Conservation (phyloP, 1,284 basidiomycete species). For the Tylopilus sp. region DNA sequence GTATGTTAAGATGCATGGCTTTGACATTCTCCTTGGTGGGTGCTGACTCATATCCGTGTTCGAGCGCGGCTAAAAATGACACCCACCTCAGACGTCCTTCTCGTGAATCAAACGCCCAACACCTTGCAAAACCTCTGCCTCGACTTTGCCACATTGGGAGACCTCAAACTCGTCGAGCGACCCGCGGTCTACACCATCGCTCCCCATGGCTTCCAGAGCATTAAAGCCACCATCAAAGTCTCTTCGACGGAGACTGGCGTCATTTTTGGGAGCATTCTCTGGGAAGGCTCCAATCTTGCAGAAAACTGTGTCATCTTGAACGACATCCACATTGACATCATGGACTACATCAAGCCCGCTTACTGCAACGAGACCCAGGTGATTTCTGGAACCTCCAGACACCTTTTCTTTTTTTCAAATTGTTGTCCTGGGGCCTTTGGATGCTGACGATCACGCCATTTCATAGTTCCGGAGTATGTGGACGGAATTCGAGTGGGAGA, state of each 20-base stretch:
- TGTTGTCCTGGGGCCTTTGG: background rate
- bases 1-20: constrained; percentile 97
- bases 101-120: constrained; percentile 95
- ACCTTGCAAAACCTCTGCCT: constrained; percentile 96
- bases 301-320: constrained; percentile 92
- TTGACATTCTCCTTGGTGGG: constrained; percentile 89
- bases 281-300: constrained; percentile 86
- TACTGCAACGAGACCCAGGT: constrained; percentile 95
- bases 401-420: too few species aligned
- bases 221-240: constrained; percentile 98
- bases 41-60: background rate
- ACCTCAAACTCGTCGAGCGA: constrained; percentile 95
- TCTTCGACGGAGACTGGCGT: constrained; percentile 98
- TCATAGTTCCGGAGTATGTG: constrained; percentile 86
- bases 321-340: constrained; percentile 98
- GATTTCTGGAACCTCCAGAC: background rate
- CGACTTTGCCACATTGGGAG: constrained; percentile 97
- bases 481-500: constrained; percentile 93
- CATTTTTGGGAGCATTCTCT: constrained; percentile 97
- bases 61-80: background rate
- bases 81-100: constrained; percentile 72
- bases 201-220: constrained; percentile 96
- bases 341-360: constrained; percentile 99
- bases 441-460: constrained; percentile 2
- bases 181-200: constrained; percentile 91